Percentiles rank a stretch among this genome's conserved stretches.
These are phyloP conservation scores for Kwoniella mangroviensis DNA, from an alignment of 768 basidiomycete genomes.

Conservation along the genomic window DNA sequence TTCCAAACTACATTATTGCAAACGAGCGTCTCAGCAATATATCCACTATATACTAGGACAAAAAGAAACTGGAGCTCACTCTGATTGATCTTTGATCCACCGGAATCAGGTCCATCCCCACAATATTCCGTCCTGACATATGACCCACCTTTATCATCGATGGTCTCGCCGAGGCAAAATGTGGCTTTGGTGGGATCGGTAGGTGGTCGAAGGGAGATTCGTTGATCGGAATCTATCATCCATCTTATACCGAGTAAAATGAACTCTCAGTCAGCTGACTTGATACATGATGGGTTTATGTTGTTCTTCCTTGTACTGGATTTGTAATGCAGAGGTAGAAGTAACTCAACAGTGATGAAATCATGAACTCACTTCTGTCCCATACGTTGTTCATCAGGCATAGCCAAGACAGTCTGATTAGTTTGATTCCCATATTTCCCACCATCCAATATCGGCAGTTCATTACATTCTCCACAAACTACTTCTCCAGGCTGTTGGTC, in stretches of 20 bases:
- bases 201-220: not conserved
- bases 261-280: not conserved
- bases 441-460: not conserved
- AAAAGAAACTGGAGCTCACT: not conserved
- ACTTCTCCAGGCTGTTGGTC: not conserved
- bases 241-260: not conserved
- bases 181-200: not conserved
- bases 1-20: not conserved
- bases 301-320: too few relatives aligned
- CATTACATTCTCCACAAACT: not conserved
- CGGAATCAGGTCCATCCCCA: not conserved
- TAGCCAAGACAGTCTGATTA: not conserved
- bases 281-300: too few relatives aligned
- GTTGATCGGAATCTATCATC: not conserved
- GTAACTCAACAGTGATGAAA: not conserved
- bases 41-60: not conserved
- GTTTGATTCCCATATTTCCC: not conserved
- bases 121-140: conserved; percentile 5
- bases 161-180: not conserved
- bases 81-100: conserved; percentile 1
- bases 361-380: not conserved
- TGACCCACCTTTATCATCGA: not conserved
- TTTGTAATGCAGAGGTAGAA: not conserved
- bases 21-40: not conserved
- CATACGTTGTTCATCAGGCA: not conserved